These are phyloP conservation scores for Ogataea kodamae DNA, from an alignment of 805 yeast species.

Conservation along the genomic window DNA sequence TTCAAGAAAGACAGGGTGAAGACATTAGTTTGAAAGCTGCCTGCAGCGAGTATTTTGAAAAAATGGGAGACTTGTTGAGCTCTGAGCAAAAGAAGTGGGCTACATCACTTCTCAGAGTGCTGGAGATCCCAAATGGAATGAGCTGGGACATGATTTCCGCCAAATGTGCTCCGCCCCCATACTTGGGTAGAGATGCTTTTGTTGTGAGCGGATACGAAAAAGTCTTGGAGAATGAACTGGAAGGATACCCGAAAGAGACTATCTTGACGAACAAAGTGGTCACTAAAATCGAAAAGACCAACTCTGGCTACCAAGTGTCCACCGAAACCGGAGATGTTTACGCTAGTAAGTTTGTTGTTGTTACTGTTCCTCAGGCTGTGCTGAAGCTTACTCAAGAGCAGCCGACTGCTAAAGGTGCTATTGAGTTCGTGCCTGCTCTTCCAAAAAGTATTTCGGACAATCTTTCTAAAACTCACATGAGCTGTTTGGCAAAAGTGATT, in stretches of 20 bases:
- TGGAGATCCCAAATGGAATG: constrained; percentile 30
- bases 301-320: constrained; percentile 13
- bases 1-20: constrained; percentile 27
- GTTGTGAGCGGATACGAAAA: constrained; percentile 26
- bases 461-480: constrained; percentile 34
- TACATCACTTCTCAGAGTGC: constrained; percentile 27
- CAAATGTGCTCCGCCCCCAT: constrained; percentile 23
- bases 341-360: constrained; percentile 37
- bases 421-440: constrained; percentile 34
- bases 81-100: constrained; percentile 28
- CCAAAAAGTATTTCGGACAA: constrained; percentile 32
- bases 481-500: constrained; percentile 43
- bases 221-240: constrained; percentile 28
- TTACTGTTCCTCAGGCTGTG: constrained; percentile 49
- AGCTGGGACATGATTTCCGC: constrained; percentile 32
- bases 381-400: constrained; percentile 34
- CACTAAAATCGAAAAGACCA: constrained; percentile 28
- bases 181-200: constrained; percentile 34
- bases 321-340: constrained; percentile 20
- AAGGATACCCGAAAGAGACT: constrained; percentile 22
- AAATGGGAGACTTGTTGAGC: constrained; percentile 19
- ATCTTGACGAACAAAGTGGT: constrained; percentile 24
- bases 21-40: constrained; percentile 26
- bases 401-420: constrained; percentile 26
- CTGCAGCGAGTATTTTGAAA: constrained; percentile 22